phyloP scores from a whole-genome alignment of 495 filamentous ascomycete genomes.

The Hypoxylon trugodes region DNA sequence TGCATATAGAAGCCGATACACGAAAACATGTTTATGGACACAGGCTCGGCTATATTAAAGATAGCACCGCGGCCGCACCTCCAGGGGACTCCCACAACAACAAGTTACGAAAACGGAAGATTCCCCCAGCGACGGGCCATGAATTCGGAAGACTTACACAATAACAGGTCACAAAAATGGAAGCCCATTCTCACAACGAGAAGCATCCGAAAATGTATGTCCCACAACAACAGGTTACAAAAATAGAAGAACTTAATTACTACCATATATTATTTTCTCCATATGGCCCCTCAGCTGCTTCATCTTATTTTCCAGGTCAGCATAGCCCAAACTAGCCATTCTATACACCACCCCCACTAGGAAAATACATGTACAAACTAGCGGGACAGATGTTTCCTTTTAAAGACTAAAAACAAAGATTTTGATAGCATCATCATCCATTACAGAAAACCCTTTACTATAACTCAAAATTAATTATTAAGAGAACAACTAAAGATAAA shows the following conservation, averaged over 20 bases:
- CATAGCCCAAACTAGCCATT: background rate
- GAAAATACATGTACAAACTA: background rate
- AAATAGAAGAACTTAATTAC: background rate
- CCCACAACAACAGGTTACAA: background rate
- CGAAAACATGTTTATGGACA: background rate
- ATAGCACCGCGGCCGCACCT: background rate
- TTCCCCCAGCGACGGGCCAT: too few species aligned
- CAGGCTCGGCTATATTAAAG: background rate
- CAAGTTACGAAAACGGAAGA: background rate
- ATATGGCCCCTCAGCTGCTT: background rate
- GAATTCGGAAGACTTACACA: too few species aligned
- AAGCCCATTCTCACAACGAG: background rate
- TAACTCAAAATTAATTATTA: background rate
- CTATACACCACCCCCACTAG: background rate
- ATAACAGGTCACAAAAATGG: too few species aligned
- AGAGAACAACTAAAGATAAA: background rate
- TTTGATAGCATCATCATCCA: background rate
- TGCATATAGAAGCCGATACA: background rate
- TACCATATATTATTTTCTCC: background rate
- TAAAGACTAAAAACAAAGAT: background rate
- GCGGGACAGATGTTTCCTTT: background rate
- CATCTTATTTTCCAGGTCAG: background rate
- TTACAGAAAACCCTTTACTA: background rate
- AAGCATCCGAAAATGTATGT: background rate
- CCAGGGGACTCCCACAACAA: background rate